These are phyloP conservation scores for Exophiala calicioides DNA, from an alignment of 2,329 filamentous ascomycete genomes.

Conservation along the genomic window DNA sequence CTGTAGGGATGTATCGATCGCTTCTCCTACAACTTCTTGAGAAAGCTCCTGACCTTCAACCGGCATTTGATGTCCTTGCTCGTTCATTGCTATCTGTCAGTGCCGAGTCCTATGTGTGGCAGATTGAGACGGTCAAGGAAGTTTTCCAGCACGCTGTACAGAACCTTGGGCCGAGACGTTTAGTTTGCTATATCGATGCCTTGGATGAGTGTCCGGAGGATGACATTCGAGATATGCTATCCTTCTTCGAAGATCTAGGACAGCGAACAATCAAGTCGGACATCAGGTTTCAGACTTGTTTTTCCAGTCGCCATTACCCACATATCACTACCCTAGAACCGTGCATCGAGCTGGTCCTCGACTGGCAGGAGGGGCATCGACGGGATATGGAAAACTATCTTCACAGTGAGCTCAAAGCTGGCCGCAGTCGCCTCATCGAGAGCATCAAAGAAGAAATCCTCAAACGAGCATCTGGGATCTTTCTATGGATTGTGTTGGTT, in stretches of 20 bases:
- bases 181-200: slow-evolving; percentile 38
- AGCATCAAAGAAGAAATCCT: slow-evolving; percentile 37
- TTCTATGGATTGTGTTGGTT: slow-evolving; percentile 48
- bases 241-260: slow-evolving; percentile 39
- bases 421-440: slow-evolving; percentile 25
- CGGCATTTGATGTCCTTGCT: slow-evolving; percentile 31
- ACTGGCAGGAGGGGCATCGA: slow-evolving; percentile 38
- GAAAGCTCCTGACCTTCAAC: slow-evolving; percentile 37
- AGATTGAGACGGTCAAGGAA: slow-evolving; percentile 32
- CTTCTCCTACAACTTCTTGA: slow-evolving; percentile 51
- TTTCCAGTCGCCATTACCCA: slow-evolving; percentile 50
- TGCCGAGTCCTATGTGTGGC: slow-evolving; percentile 21
- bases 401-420: slow-evolving; percentile 33
- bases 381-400: slow-evolving; percentile 41
- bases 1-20: slow-evolving; percentile 53
- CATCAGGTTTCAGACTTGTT: slow-evolving; percentile 36
- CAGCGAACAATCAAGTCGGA: slow-evolving; percentile 17
- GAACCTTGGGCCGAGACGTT: slow-evolving; percentile 28
- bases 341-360: slow-evolving; percentile 37
- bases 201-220: slow-evolving; percentile 32
- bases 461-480: slow-evolving; percentile 38
- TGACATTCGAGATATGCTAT: slow-evolving; percentile 41
- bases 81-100: neutral
- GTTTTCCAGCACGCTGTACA: slow-evolving; percentile 33
- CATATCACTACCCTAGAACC: slow-evolving; percentile 38